Percentiles rank a stretch among this genome's conserved stretches.
phyloP scores from a whole-genome alignment of 306 rosid species.

The Acmispon strigosus region DNA sequence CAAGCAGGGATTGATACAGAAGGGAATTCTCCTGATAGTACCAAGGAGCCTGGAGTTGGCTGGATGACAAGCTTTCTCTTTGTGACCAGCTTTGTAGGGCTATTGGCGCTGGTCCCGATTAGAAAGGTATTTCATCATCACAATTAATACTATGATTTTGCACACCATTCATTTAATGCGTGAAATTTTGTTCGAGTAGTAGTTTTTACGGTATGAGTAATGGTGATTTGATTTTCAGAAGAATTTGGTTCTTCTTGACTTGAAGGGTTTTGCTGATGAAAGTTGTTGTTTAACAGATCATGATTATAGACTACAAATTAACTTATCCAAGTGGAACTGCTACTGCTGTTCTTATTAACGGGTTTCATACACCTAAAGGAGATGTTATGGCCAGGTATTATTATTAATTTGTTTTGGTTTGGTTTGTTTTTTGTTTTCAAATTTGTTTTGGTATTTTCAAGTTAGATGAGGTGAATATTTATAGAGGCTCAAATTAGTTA shows the following conservation, averaged over 20 bases:
- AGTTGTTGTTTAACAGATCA: slow-evolving; percentile 55
- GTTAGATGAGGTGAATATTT: slow-evolving; percentile 2
- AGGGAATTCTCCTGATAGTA: slow-evolving; percentile 75
- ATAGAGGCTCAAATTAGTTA: slow-evolving; percentile 20
- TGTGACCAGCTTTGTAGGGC: slow-evolving; percentile 87
- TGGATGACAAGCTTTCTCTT: slow-evolving; percentile 96
- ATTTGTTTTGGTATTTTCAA: neutral
- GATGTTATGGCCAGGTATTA: slow-evolving; percentile 79
- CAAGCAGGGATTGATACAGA: slow-evolving; percentile 77
- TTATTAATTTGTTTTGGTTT: slow-evolving; percentile 27
- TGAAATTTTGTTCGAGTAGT: neutral
- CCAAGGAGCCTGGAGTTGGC: slow-evolving; percentile 80
- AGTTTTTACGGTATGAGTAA: neutral
- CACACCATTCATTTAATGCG: neutral
- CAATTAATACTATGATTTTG: neutral
- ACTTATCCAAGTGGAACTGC: slow-evolving; percentile 98
- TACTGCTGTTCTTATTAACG: slow-evolving; percentile 95
- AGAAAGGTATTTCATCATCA: slow-evolving; percentile 54
- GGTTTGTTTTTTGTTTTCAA: neutral
- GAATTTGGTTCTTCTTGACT: neutral
- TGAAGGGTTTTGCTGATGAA: slow-evolving; percentile 12
- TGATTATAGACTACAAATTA: slow-evolving; percentile 89
- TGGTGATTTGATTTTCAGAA: neutral
- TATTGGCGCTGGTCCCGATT: slow-evolving; percentile 87
- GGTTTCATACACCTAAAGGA: slow-evolving; percentile 90